A percentile compares a stretch with the other conserved stretches of the same genome.
Conservation (phyloP, 2,329 filamentous ascomycete genomes). For the Periconia macrospinosa region DNA sequence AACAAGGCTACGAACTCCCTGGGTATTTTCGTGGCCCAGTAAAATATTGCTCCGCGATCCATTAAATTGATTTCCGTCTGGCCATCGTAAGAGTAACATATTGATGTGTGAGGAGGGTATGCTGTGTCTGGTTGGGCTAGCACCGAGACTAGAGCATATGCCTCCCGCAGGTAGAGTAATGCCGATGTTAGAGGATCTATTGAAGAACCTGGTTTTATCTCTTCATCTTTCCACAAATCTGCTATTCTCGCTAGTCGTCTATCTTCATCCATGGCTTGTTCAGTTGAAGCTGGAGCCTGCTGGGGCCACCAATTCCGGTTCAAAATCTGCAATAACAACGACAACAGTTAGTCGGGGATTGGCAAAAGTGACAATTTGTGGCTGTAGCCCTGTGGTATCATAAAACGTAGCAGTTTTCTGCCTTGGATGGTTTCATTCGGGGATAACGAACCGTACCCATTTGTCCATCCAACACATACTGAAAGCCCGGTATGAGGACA, state of each 20-base stretch:
- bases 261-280: constrained; percentile 32
- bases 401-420: too few relatives aligned
- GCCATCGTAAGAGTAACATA: constrained; percentile 34
- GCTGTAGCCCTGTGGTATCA: too few relatives aligned
- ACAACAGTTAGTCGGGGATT: background rate
- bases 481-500: constrained; percentile 35
- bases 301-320: constrained; percentile 39
- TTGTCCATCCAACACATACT: constrained; percentile 30
- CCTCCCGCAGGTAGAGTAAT: constrained; percentile 28
- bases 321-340: constrained; percentile 12
- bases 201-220: constrained; percentile 4
- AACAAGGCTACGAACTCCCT: constrained; percentile 33
- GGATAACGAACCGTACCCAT: constrained; percentile 10
- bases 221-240: constrained; percentile 25
- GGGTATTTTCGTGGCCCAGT: constrained; percentile 32
- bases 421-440: too few relatives aligned
- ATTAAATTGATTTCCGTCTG: constrained; percentile 28
- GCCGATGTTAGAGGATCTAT: constrained; percentile 24
- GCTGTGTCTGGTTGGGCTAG: constrained; percentile 24
- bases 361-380: background rate
- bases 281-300: constrained; percentile 17
- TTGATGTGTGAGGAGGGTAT: constrained; percentile 27
- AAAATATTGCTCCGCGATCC: constrained; percentile 37
- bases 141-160: constrained; percentile 34
- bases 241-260: constrained; percentile 24